Percentiles rank a stretch among this genome's conserved stretches.
Evolutionary conservation across 495 filamentous ascomycete genomes (phyloP).

Genomic region (Neurospora sp.): DNA sequence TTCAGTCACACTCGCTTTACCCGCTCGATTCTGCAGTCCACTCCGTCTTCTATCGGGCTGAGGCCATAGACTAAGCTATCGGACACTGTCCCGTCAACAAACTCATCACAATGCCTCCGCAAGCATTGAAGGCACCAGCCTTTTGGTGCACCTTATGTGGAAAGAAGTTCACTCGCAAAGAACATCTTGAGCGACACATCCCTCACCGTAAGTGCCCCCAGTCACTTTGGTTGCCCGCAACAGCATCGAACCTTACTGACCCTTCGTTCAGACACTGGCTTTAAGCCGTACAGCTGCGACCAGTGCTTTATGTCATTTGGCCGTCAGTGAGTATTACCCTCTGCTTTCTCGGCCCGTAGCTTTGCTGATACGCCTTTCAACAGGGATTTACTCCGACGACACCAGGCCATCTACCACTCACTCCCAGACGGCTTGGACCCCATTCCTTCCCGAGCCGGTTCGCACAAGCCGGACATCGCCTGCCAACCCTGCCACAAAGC

Average conservation of each 20-base stretch:
- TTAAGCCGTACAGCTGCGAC: slow-evolving; percentile 52
- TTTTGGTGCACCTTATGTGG: slow-evolving; percentile 54
- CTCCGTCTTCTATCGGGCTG: background rate
- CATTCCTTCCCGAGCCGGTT: background rate
- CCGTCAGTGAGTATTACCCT: slow-evolving; percentile 36
- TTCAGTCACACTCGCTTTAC: background rate
- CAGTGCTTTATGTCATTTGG: slow-evolving; percentile 53
- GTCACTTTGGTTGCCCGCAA: background rate
- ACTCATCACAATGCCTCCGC: background rate
- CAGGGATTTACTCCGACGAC: slow-evolving; percentile 51
- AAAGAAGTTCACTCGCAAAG: slow-evolving; percentile 53
- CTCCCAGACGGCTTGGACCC: background rate
- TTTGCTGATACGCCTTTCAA: slow-evolving; percentile 12
- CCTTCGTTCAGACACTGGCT: slow-evolving; percentile 45
- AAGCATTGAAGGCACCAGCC: background rate
- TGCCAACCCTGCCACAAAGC: slow-evolving; percentile 50
- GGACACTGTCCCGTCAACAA: background rate
- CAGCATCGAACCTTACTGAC: slow-evolving; percentile 12
- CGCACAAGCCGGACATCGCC: slow-evolving; percentile 31
- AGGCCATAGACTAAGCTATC: background rate
- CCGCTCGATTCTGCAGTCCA: background rate
- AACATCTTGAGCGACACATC: slow-evolving; percentile 55
- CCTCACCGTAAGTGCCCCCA: slow-evolving; percentile 41
- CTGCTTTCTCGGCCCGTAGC: background rate
- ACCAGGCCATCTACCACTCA: slow-evolving; percentile 42